Evolutionary conservation across 2,329 filamentous ascomycete species (phyloP), one percentile per base, ranked within the genome.

Genomic region (Colletotrichum lupini): DNA sequence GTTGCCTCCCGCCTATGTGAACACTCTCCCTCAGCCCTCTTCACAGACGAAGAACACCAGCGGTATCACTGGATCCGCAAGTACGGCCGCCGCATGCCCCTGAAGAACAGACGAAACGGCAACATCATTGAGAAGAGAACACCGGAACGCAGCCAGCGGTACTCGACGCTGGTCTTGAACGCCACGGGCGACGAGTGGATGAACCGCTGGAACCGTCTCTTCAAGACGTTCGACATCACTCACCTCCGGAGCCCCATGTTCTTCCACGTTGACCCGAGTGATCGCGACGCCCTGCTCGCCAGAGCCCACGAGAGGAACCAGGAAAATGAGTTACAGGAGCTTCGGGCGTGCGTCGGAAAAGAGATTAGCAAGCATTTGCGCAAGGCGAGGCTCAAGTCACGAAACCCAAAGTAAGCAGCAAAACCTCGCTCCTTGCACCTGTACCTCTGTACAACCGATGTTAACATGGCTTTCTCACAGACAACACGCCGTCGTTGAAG

Each of bases 41-140:
- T 96, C 82, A 95, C 94, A 0, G 93, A 96, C 78, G 93, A 94
- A 76, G 94, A 96, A 78, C 93, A 96, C 78, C 90, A 92, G 55
- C 88, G 94, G n/a, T 96, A 94, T 79, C 91, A 94, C 80, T 95
- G 93, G 92, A 92, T 95, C 69, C 87, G 87, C 70, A 92, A 91
- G 68, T 89, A 94, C 78, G 87, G 88, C 32, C 86, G 86, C 32
- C 88, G 89, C 35, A 89, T 91, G 81, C 86, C 86, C 8, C 84
- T 92, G 74, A 92, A 90, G 77, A 85, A 86, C 75, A 83, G 83
- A 71, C 85, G 82, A 73, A 87, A 80, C 5, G 86, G 85, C 11
- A 76, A 75, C 12, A 78, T 80, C 42, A 66, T 72, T n/a, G 64
- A 74, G 56, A 75, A 72, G 46, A 76, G 68, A 28, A 75, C 56